Evolutionary conservation across 345 rosid species (phyloP).

Genomic region (Raphanus sativus): DNA sequence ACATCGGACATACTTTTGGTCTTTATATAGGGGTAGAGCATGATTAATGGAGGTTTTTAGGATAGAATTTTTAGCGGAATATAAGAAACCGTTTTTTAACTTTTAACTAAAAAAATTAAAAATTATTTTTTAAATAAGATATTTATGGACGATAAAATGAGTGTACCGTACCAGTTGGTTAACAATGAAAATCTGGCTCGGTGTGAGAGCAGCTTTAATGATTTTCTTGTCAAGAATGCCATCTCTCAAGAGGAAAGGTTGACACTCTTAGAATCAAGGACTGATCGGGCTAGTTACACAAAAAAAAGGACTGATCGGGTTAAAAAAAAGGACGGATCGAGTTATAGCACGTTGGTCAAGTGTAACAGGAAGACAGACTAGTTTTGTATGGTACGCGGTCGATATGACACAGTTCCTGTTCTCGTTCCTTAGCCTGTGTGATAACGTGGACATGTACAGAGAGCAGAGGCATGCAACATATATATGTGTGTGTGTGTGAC

Average conservation of each 20-base stretch:
- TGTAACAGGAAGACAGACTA: slow-evolving; percentile 2
- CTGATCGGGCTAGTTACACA: background rate
- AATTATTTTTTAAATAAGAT: no score
- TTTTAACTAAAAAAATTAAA: no score
- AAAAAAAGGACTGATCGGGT: slow-evolving; percentile 2
- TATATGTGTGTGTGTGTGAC: background rate
- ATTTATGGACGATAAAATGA: slow-evolving; percentile 49
- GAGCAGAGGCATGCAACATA: slow-evolving; percentile 1
- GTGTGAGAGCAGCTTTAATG: slow-evolving; percentile 63
- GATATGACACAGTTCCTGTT: slow-evolving; percentile 8
- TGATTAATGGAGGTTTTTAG: no score
- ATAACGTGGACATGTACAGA: slow-evolving; percentile 18
- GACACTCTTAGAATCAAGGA: slow-evolving; percentile 45
- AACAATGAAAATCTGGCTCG: slow-evolving; percentile 45
- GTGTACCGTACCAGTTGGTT: slow-evolving; percentile 51
- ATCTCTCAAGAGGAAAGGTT: slow-evolving; percentile 48
- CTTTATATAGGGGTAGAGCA: background rate
- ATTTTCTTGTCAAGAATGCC: slow-evolving; percentile 53
- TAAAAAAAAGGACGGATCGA: slow-evolving; percentile 17
- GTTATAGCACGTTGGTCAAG: background rate
- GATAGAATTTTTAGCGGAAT: no score
- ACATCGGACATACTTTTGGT: background rate
- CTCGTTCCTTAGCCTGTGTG: slow-evolving; percentile 7
- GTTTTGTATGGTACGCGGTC: slow-evolving; percentile 13
- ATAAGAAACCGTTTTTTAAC: no score